A percentile compares a stretch with the other conserved stretches of the same genome.
These are phyloP conservation scores for Porodaedalea pini DNA, from an alignment of 1,284 basidiomycete genomes.

Conservation along the genomic window DNA sequence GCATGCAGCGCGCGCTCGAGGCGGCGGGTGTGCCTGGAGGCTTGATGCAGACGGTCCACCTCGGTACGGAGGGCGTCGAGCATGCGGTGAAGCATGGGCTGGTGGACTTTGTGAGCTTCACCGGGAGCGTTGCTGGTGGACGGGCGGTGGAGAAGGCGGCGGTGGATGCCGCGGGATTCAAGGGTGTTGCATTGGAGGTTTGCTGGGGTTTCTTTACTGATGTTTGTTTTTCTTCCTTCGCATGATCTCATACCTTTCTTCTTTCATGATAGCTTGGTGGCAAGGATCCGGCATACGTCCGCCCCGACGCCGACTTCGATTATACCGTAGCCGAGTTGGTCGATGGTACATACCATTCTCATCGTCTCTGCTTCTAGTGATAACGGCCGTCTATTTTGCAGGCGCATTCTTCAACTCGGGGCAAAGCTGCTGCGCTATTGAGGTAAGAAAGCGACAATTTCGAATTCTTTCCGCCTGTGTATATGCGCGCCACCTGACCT, in stretches of 20 bases:
- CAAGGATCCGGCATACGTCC: conserved; percentile 94
- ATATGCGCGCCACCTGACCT: neutral
- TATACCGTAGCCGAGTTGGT: conserved; percentile 86
- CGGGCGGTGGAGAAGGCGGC: conserved; percentile 62
- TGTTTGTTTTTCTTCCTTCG: conserved; percentile 8
- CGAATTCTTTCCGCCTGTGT: neutral
- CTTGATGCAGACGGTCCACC: conserved; percentile 77
- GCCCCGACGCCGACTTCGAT: conserved; percentile 78
- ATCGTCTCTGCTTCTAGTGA: neutral
- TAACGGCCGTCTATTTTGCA: conserved; percentile 29
- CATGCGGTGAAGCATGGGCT: conserved; percentile 63
- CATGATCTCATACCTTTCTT: neutral
- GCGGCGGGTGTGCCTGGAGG: conserved; percentile 76
- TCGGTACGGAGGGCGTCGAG: conserved; percentile 64
- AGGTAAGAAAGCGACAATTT: conserved; percentile 42
- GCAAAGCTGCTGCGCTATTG: conserved; percentile 86
- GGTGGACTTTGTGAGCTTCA: conserved; percentile 86
- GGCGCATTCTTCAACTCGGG: conserved; percentile 95
- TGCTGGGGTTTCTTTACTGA: conserved; percentile 3
- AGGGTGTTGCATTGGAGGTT: conserved; percentile 75
- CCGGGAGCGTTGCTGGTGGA: conserved; percentile 77
- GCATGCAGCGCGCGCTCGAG: conserved; percentile 65
- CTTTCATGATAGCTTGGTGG: conserved; percentile 72
- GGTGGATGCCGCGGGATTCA: conserved; percentile 65
- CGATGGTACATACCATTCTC: conserved; percentile 56